These are phyloP conservation scores for Capsella bursapastoris DNA, from an alignment of 345 rosid species.

Conservation along the genomic window DNA sequence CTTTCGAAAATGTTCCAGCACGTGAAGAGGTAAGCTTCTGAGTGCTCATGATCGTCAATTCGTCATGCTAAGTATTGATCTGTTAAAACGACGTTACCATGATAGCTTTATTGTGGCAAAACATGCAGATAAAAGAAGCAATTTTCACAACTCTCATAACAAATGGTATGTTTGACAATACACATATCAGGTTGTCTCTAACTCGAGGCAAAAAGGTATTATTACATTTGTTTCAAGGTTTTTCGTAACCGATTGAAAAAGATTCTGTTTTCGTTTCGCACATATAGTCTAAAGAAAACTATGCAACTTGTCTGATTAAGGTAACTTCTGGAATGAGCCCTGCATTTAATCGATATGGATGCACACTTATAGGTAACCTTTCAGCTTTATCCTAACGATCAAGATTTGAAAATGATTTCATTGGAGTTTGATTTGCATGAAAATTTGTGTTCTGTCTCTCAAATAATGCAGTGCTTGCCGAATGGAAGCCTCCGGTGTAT, in stretches of 20 bases:
- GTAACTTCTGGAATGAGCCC: slow-evolving; percentile 99
- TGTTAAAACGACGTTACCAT: background rate
- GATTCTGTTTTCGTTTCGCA: background rate
- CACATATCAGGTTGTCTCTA: slow-evolving; percentile 83
- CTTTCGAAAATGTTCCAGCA: slow-evolving; percentile 74
- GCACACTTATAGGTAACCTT: slow-evolving; percentile 78
- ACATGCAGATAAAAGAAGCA: slow-evolving; percentile 76
- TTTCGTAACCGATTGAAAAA: background rate
- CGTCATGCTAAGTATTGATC: background rate
- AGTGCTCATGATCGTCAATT: background rate
- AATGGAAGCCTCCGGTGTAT: slow-evolving; percentile 98
- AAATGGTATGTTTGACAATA: slow-evolving; percentile 86
- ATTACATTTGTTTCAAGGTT: background rate
- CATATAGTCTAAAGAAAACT: background rate
- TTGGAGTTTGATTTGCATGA: background rate
- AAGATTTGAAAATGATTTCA: background rate
- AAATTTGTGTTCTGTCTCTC: background rate
- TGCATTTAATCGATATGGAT: slow-evolving; percentile 81
- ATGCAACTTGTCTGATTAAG: slow-evolving; percentile 44
- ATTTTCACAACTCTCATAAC: slow-evolving; percentile 76
- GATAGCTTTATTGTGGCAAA: background rate
- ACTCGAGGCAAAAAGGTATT: slow-evolving; percentile 87
- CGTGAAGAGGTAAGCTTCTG: slow-evolving; percentile 63
- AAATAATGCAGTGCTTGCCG: slow-evolving; percentile 76
- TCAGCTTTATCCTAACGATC: background rate